Base-by-base conservation (phyloP, 352 stramenopile species). In the Phytophthora meadii region DNA sequence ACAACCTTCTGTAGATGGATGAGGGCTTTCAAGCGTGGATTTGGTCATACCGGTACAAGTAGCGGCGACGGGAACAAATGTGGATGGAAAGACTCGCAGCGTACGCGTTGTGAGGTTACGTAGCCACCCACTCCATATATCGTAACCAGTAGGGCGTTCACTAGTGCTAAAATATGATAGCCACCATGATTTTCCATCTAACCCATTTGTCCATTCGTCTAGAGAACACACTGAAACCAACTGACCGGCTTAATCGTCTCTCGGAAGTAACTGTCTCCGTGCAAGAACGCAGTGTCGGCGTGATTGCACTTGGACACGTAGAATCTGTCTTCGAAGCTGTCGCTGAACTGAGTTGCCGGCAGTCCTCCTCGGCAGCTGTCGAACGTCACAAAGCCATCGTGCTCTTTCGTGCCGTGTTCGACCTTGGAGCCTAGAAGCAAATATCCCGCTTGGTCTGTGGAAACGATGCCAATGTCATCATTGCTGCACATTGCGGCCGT, bases 221-320 rank as follows among this genome's bases (percentile, higher is more conserved):
- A 87, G 3, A 90, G 69, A 41, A 83, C 39, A 40, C 82, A 89
- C 54, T 86, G 57, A 27, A 92, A 87, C 82, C 82, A 92, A 39
- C 81, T 83, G 8, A 86, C 53, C 0, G 81, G 81, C 52, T 84
- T 87, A 53, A 82, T 71, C n/a, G 74, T 40, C 1, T 76, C 56
- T 15, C 64, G 49, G 19, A 81, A 76, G 37, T 65, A 69, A 12
- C 68, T 73, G 59, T 89, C 71, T 25, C 79, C 81, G 56, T 87
- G 71, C 25, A 70, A 72, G 65, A 89, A 85, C 28, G 79, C 65
- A 19, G 68, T 87, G 52, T 92, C 82, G 1, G 67, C 60, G 65
- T 92, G 81, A 64, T 89, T 92, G 49, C 84, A 69, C 30, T 76
- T 72, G 8, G 79, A 77, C 45, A 80, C 59, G 65, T 92, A 92